Evolutionary conservation across 23 red algal species (phyloP), one percentile per base, ranked within the genome.

Genomic region (Gracilaria domingensis): DNA sequence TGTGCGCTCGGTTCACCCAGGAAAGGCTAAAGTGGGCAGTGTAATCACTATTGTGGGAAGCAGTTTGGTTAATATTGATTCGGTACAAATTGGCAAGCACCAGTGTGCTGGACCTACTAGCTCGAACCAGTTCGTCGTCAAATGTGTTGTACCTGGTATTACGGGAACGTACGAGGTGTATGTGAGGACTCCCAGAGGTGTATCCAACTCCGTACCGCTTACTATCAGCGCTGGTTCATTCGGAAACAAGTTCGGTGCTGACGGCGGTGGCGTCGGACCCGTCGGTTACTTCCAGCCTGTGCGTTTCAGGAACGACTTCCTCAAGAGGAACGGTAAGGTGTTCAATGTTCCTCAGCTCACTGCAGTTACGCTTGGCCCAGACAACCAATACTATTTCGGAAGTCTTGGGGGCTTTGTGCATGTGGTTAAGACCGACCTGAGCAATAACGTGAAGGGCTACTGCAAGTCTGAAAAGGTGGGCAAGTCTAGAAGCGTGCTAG

Each of bases 381-480:
- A 93, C 58, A 80, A 80, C 26, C 66, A 75, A 66, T 86, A 78
- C 81, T 93, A 93, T 51, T 62, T 93, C 21, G 90, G 90, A 23
- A 84, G 90, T 80, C 59, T 84, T 9, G 81, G 69, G 35, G 90
- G 90, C 24, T 62, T 77, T 69, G 90, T 93, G 20, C 82, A 84
- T 33, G 90, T 85, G 34, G 44, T 93, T 64, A 66, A 39, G 6
- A 84, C 82, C 23, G 73, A 93, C 60, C 59, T 79, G 20, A 33
- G 66, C 48, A 53, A 59, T 26, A 48, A 62, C 7, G 71, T 93
- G 25, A 93, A 77, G 37, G 71, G 66, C 29, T 79, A 84, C 71
- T 93, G 90, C 56, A 75, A 65, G 71, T 85, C 79, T 54, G 70
- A 64, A 26, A 45, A 40, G 14, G 80, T 93, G 33, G 90, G 90